Evolutionary conservation across 495 filamentous ascomycete genomes (phyloP), one percentile per base, ranked within the genome.

Genomic region (Cercophora newfieldiana): DNA sequence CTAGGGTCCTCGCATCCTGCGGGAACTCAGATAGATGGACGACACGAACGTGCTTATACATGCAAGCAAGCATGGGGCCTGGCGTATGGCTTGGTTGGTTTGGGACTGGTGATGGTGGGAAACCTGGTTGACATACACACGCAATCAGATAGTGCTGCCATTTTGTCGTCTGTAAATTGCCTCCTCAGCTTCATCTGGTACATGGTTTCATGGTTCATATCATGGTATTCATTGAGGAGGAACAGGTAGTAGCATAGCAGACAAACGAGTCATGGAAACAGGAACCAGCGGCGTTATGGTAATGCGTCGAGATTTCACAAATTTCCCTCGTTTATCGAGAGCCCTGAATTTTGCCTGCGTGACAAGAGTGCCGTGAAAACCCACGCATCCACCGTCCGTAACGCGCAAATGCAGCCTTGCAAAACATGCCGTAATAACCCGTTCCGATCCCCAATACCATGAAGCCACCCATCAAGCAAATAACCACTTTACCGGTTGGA

Each of bases 401-500:
- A 80, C 75, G 78, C 77, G 78, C 76, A 80, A 81, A 82, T 80
- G 79, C 80, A 83, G 75, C 75, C 67, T 63, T 74, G 70, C 65
- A 74, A 74, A 80, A 80, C 74, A 81, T 80, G 79, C 78, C 78
- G 75, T 77, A 77, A 78, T 76, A 77, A 76, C 76, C 80, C 71
- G 72, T 73, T 54, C 63, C 59, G 21, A 47, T 24, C 31, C 53
- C 62, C 68, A 51, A 61, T 61, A 60, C 63, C 71, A 69, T 56
- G 72, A 76, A 80, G 78, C 69, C 66, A 53, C 60, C 67, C 70
- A 74, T 72, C 75, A 74, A 5, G 37, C 37, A 74, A 69, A 68
- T 59, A 61, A 71, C 66, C 71, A 53, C 62, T 80, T 82, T 98
- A 99, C 90, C 95, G 91, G 89, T 99, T 99, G 85, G 88, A 91